These are phyloP conservation scores for Wickerhamomyces hampshirensis DNA, from an alignment of 805 yeast species.

Conservation along the genomic window DNA sequence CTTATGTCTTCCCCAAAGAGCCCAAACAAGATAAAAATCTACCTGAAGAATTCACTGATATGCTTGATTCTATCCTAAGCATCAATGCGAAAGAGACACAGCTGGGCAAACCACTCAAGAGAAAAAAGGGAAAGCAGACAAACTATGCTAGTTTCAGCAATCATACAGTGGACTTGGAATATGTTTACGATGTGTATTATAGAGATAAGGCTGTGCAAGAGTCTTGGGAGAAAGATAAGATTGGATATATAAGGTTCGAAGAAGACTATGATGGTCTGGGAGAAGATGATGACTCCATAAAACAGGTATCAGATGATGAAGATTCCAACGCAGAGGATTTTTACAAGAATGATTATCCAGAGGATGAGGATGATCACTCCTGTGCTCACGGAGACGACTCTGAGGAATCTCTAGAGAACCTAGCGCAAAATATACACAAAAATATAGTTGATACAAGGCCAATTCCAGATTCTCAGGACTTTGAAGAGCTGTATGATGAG, in stretches of 20 bases:
- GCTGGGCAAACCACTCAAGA: conserved; percentile 16
- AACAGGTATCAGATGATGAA: conserved; percentile 60
- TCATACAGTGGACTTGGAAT: conserved; percentile 45
- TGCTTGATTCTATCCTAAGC: conserved; percentile 60
- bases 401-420: conserved; percentile 12
- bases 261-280: conserved; percentile 33
- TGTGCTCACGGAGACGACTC: conserved; percentile 18
- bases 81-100: conserved; percentile 22
- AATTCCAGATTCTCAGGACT: conserved; percentile 16
- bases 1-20: conserved; percentile 20
- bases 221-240: conserved; percentile 26
- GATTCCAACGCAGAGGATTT: conserved; percentile 90
- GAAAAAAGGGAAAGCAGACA: conserved; percentile 22
- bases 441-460: conserved; percentile 9
- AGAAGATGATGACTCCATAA: conserved; percentile 32
- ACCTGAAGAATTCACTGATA: conserved; percentile 65
- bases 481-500: conserved; percentile 48
- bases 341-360: conserved; percentile 92
- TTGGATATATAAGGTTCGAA: conserved; percentile 39
- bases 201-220: conserved; percentile 61
- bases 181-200: conserved; percentile 88
- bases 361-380: conserved; percentile 71
- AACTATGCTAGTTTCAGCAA: neutral
- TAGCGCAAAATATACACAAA: conserved; percentile 14
- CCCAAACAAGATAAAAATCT: conserved; percentile 26